These are phyloP conservation scores for Rhizophora apiculata DNA, from an alignment of 345 rosid genomes.

Conservation along the genomic window DNA sequence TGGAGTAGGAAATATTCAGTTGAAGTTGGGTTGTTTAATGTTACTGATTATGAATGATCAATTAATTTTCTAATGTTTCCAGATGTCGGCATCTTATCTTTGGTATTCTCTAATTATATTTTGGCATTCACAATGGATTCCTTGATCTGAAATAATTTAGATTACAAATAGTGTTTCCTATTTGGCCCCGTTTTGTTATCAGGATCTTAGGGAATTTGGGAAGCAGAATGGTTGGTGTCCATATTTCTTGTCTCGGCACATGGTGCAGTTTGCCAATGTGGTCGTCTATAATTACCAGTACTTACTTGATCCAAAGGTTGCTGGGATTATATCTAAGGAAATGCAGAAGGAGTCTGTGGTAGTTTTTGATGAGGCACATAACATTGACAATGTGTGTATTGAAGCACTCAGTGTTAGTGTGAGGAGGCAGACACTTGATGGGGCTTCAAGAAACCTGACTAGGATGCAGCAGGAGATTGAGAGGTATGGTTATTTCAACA, in stretches of 20 bases:
- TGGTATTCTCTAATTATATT: neutral
- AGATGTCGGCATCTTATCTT: neutral
- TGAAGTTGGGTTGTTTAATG: no score
- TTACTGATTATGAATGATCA: no score
- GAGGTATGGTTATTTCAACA: slow-evolving; percentile 42
- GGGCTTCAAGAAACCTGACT: slow-evolving; percentile 81
- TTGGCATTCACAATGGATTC: neutral
- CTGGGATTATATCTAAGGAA: slow-evolving; percentile 95
- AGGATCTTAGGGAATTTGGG: slow-evolving; percentile 88
- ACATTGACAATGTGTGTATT: slow-evolving; percentile 92
- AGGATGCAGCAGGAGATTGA: slow-evolving; percentile 77
- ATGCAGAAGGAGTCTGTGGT: slow-evolving; percentile 93
- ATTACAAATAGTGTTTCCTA: neutral
- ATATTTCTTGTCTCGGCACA: slow-evolving; percentile 85
- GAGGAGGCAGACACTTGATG: slow-evolving; percentile 88
- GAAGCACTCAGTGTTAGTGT: slow-evolving; percentile 97
- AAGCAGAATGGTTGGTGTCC: slow-evolving; percentile 92
- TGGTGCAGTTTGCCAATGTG: slow-evolving; percentile 92
- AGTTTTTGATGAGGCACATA: slow-evolving; percentile 97
- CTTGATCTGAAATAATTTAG: neutral
- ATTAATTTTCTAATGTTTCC: no score
- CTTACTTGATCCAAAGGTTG: slow-evolving; percentile 96
- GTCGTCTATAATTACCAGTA: slow-evolving; percentile 96
- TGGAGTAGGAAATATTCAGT: no score
- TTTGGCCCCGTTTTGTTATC: neutral